A percentile compares a stretch with the other conserved stretches of the same genome.
phyloP scores from a whole-genome alignment of 108 stramenopile species.

The Schizochytrium sp. region DNA sequence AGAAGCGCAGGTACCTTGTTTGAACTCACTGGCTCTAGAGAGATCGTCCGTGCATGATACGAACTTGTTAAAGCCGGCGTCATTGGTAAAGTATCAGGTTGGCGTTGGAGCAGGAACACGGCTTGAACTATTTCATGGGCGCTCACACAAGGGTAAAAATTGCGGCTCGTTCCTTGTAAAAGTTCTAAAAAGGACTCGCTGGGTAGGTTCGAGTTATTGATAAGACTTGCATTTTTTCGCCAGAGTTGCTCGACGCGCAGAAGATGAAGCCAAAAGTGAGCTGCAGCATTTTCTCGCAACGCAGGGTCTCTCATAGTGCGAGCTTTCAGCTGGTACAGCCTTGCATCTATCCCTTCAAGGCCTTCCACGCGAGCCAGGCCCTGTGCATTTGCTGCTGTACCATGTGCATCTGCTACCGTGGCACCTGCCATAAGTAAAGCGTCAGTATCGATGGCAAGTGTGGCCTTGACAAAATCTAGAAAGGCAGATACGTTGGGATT shows the following conservation, averaged over 20 bases:
- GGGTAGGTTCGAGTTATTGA: not conserved
- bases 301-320: not conserved
- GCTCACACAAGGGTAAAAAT: not conserved
- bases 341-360: not conserved
- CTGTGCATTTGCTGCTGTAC: not conserved
- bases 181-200: not conserved
- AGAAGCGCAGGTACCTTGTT: not conserved
- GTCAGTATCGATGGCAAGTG: not conserved
- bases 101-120: no score
- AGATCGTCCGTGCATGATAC: no score
- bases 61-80: no score
- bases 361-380: no score
- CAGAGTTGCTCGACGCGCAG: slow-evolving; percentile 8
- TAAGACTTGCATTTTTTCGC: not conserved
- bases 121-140: no score
- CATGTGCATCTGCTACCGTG: not conserved
- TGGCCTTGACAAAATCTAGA: not conserved
- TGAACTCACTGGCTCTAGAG: not conserved
- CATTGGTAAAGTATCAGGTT: no score
- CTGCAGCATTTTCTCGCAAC: slow-evolving; percentile 8
- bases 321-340: not conserved
- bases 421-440: not conserved
- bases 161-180: slow-evolving; percentile 7
- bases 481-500: not conserved
- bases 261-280: slow-evolving; percentile 28